These are phyloP conservation scores for Phytopythium chamaehyphon DNA, from an alignment of 352 stramenopile genomes.

Conservation along the genomic window DNA sequence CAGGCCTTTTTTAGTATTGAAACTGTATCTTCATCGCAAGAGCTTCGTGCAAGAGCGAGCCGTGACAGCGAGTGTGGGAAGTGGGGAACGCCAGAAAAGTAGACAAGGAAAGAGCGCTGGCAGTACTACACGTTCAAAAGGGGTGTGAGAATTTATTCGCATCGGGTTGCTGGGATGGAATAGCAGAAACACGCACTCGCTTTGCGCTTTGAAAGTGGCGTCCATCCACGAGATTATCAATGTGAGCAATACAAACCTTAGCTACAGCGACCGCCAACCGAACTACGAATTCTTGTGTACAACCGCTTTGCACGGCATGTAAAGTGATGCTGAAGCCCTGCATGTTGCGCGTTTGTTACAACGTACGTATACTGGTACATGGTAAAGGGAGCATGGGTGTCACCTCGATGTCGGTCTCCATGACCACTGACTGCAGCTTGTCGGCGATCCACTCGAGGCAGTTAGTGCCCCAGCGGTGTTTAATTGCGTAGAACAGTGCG, in stretches of 20 bases:
- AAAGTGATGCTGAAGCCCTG: constrained; percentile 35
- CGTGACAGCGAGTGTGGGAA: constrained; percentile 47
- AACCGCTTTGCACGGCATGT: constrained; percentile 35
- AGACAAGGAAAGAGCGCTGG: constrained; percentile 33
- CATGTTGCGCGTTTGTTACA: no score
- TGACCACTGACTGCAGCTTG: constrained; percentile 22
- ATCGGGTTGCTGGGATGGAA: not conserved
- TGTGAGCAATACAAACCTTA: constrained; percentile 12
- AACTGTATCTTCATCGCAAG: constrained; percentile 11
- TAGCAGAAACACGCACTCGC: constrained; percentile 24
- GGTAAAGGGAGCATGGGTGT: no score
- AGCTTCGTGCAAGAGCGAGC: constrained; percentile 8
- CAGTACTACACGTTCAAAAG: constrained; percentile 32
- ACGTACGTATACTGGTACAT: no score
- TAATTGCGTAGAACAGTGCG: constrained; percentile 40
- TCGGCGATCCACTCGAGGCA: constrained; percentile 55
- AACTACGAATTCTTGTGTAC: constrained; percentile 45
- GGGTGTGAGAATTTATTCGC: no score
- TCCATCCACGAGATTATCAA: constrained; percentile 24
- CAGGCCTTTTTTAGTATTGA: constrained; percentile 30
- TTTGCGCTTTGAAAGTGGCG: constrained; percentile 50
- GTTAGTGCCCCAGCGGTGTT: constrained; percentile 33
- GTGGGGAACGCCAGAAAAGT: constrained; percentile 57
- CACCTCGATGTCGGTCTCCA: constrained; percentile 45
- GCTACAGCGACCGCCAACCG: constrained; percentile 52